These are phyloP conservation scores for Striga asiatica DNA, from an alignment of 257 asterid species.

Conservation along the genomic window DNA sequence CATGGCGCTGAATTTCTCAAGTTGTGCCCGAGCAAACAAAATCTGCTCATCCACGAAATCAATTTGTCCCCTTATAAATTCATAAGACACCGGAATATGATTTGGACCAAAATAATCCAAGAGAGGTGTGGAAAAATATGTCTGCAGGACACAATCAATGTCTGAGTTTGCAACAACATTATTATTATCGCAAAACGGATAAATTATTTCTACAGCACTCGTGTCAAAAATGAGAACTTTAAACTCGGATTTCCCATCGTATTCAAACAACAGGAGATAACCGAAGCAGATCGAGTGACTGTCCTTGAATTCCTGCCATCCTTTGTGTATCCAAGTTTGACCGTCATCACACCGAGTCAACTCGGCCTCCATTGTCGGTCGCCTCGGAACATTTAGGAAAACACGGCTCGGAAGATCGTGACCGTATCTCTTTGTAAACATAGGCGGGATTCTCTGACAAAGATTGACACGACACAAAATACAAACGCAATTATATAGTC, in stretches of 20 bases:
- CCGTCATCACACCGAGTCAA: constrained; percentile 14
- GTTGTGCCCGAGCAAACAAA: no score
- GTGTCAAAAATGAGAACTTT: constrained; percentile 28
- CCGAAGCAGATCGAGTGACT: constrained; percentile 16
- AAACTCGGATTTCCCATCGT: constrained; percentile 20
- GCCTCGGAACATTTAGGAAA: constrained; percentile 25
- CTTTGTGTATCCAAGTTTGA: constrained; percentile 25
- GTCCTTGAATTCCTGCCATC: constrained; percentile 29
- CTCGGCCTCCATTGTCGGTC: constrained; percentile 20
- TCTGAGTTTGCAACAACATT: no score
- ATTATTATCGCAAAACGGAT: no score
- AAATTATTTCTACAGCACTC: constrained; percentile 26
- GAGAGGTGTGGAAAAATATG: no score
- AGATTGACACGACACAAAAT: no score
- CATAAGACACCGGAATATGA: no score
- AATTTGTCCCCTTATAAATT: no score
- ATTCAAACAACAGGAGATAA: constrained; percentile 28
- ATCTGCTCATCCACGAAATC: no score
- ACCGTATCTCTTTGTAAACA: constrained; percentile 20
- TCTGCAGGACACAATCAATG: no score
- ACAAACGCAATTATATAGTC: no score
- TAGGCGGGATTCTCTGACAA: constrained; percentile 30
- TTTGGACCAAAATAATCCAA: no score
- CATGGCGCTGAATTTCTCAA: no score
- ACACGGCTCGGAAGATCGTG: constrained; percentile 14